Evolutionary conservation across 2,329 filamentous ascomycete species (phyloP), one percentile per base, ranked within the genome.

Genomic region (Penicillium sp.): DNA sequence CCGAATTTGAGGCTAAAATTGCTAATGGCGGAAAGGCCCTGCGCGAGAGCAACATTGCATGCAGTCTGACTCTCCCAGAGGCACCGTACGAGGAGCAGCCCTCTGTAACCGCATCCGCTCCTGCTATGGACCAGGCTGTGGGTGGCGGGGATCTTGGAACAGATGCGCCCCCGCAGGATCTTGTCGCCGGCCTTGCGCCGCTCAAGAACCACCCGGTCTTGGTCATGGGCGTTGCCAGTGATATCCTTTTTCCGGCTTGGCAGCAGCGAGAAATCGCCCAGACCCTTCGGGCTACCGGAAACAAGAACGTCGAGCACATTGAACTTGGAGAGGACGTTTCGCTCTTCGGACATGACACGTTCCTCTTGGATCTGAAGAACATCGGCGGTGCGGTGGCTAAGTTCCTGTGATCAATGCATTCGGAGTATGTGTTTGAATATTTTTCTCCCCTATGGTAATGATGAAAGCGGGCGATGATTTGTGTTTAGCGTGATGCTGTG

Each of bases 231-330:
- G 93, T 97, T 4, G 88, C 88, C 0, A 96, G 88, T 61, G 93
- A 98, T 65, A 97, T 96, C 43, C 73, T 98, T 31, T 98, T 98
- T 71, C 93, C 93, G 0, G 89, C 93, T 0, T 98, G 93, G 91
- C 93, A 98, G 73, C 93, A 98, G 73, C 81, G 87, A 46, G 93
- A 98, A 69, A 84, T 98, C 54, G 91, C 90, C 3, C 83, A 91
- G 63, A 85, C 91, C 2, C 74, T 98, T 55, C 80, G 82, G 52
- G 77, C 80, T 31, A 80, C 79, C 0, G 93, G 93, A 0, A 97
- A 95, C 63, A 77, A 80, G 53, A 81, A 79, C 28, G 90, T 98
- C 0, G 84, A 83, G 39, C 89, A 98, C 68, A 80, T 93, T 13
- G 93, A 98, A 73, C 74, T 98, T 43, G 93, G 90, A 29, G 88